Evolutionary conservation across 805 yeast genomes (phyloP).

Genomic region (Lachancea cidri): DNA sequence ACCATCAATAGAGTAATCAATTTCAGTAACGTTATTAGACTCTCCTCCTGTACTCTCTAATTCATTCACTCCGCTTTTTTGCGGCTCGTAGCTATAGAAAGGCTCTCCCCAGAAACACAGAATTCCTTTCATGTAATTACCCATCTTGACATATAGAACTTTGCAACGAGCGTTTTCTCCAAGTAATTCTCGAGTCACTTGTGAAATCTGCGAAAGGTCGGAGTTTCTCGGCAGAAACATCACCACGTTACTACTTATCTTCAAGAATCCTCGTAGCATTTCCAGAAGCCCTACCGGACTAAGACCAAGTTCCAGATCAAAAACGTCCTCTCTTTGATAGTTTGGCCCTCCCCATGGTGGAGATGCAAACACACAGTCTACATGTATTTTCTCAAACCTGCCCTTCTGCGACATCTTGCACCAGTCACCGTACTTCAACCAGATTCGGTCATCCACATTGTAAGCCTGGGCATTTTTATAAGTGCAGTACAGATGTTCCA

Average conservation of each 20-base stretch:
- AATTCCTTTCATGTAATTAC: slow-evolving; percentile 48
- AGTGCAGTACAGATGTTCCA: slow-evolving; percentile 60
- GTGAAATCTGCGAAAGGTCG: slow-evolving; percentile 46
- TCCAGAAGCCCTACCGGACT: slow-evolving; percentile 45
- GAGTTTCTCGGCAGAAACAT: slow-evolving; percentile 62
- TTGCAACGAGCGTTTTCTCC: slow-evolving; percentile 43
- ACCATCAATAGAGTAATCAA: slow-evolving; percentile 6
- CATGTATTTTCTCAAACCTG: slow-evolving; percentile 15
- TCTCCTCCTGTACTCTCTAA: not conserved
- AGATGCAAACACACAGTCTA: slow-evolving; percentile 54
- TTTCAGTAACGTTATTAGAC: not conserved
- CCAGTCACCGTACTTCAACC: slow-evolving; percentile 47
- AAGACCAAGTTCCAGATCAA: slow-evolving; percentile 42
- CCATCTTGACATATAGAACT: slow-evolving; percentile 38
- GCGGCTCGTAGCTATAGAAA: slow-evolving; percentile 29
- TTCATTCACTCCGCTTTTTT: slow-evolving; percentile 1
- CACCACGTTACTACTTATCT: slow-evolving; percentile 44
- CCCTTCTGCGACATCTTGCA: slow-evolving; percentile 18
- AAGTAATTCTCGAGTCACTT: slow-evolving; percentile 41
- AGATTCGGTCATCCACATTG: slow-evolving; percentile 47
- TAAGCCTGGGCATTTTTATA: slow-evolving; percentile 62
- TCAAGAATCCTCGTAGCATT: slow-evolving; percentile 40
- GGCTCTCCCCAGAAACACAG: slow-evolving; percentile 56
- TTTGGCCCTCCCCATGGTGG: slow-evolving; percentile 89
- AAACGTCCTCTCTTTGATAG: slow-evolving; percentile 41